Evolutionary conservation across 257 asterid genomes (phyloP).

Genomic region (Petunia secreta): DNA sequence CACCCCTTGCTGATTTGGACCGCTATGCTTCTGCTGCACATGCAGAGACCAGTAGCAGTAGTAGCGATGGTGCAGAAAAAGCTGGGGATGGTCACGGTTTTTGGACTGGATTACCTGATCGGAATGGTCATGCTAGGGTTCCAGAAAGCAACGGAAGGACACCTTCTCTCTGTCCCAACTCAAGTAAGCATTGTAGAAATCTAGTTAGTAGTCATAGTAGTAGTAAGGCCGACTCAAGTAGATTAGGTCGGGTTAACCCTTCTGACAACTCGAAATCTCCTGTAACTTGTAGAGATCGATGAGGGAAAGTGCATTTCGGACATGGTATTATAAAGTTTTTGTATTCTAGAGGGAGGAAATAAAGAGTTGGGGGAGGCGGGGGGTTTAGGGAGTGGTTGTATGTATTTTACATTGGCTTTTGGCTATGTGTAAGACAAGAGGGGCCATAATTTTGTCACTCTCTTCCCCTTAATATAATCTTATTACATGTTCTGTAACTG

Average conservation of each 20-base stretch:
- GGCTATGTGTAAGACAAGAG: constrained; percentile 30
- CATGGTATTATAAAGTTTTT: constrained; percentile 21
- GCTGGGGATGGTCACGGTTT: constrained; percentile 32
- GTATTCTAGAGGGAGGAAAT: constrained; percentile 30
- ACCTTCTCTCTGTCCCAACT: constrained; percentile 37
- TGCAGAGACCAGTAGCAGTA: constrained; percentile 31
- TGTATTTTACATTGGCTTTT: constrained; percentile 31
- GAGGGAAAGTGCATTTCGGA: constrained; percentile 35
- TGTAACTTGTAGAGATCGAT: constrained; percentile 48
- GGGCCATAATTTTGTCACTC: constrained; percentile 53
- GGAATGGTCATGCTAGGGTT: neutral
- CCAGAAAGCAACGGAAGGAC: constrained; percentile 30
- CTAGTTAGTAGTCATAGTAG: constrained; percentile 45
- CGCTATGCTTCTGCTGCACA: constrained; percentile 42
- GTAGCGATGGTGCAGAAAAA: constrained; percentile 32
- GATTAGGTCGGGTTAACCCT: constrained; percentile 45
- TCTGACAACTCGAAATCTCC: constrained; percentile 40
- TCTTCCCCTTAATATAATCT: constrained; percentile 39
- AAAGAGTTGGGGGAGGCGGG: constrained; percentile 33
- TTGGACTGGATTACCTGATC: constrained; percentile 29
- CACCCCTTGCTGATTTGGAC: constrained; percentile 47
- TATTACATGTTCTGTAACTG: constrained; percentile 26
- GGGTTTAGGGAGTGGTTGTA: constrained; percentile 46
- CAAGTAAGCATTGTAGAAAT: constrained; percentile 43
- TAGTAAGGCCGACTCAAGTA: constrained; percentile 48